A percentile compares a stretch with the other conserved stretches of the same genome.
phyloP scores from a whole-genome alignment of 2,329 filamentous ascomycete genomes.

The Malbranchea zuffiana region DNA sequence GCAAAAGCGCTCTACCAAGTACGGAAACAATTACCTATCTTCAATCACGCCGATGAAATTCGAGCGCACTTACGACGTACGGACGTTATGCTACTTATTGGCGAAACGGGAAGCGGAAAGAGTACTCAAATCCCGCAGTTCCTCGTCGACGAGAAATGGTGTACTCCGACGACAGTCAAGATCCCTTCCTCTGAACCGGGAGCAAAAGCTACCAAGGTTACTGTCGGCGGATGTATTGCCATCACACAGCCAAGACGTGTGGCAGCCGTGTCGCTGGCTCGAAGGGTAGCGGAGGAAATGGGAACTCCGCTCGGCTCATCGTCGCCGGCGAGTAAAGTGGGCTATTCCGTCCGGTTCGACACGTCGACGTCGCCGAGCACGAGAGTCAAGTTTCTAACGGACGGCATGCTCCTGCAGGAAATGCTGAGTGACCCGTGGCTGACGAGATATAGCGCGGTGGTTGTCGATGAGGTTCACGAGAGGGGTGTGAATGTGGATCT shows the following conservation, averaged over 20 bases:
- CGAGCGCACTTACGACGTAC: constrained; percentile 50
- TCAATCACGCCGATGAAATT: constrained; percentile 61
- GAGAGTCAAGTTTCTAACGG: constrained; percentile 85
- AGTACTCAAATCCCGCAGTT: constrained; percentile 95
- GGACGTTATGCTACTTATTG: constrained; percentile 73
- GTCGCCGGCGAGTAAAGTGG: constrained; percentile 56
- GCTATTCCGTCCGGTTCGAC: constrained; percentile 93
- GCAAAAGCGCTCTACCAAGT: constrained; percentile 39
- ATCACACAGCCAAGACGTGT: constrained; percentile 92
- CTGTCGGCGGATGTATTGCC: constrained; percentile 69
- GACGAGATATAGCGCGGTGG: constrained; percentile 72
- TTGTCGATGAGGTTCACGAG: constrained; percentile 97
- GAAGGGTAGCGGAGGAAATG: constrained; percentile 77
- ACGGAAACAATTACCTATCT: constrained; percentile 68
- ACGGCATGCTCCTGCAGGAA: constrained; percentile 93
- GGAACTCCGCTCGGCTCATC: constrained; percentile 51
- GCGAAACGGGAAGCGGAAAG: constrained; percentile 94
- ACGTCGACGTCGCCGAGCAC: constrained; percentile 71
- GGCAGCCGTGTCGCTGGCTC: constrained; percentile 80
- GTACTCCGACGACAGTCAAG: constrained; percentile 48
- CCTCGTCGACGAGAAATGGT: constrained; percentile 69
- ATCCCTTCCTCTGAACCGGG: constrained; percentile 21
- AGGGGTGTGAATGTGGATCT: constrained; percentile 89
- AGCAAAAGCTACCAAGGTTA: constrained; percentile 34
- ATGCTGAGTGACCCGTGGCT: constrained; percentile 75